Base-by-base conservation (phyloP, 331 rosid genomes). In the Arachis monticola region DNA sequence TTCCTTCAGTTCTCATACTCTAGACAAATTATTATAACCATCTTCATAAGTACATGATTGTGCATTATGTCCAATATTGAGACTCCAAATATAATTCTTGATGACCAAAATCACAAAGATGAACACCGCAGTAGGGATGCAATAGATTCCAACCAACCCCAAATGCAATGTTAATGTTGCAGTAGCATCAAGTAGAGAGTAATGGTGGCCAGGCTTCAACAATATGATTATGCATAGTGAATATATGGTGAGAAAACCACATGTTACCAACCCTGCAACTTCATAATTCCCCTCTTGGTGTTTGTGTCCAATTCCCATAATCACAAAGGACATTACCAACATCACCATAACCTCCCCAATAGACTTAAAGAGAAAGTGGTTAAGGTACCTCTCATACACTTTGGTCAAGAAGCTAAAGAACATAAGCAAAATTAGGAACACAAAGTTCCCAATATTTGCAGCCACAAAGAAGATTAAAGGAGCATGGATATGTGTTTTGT, bases 131-230 rank as follows among this genome's bases (percentile, higher is more conserved):
- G 79, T 71, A 60, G 59, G 30, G 32, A 68, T 17, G 30, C 72
- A 10, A 11, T 60, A 67, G 52, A 40, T 52, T 60, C 72, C 80
- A 53, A 6, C 2, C 76, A 60, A 42, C 0, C 75, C 71, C 65
- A 80, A 51, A 65, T 80, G 83, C 58, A 74, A 60, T 13, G 67
- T 67, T 11, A 80, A 44, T 1, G 79, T 60, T 8, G 48, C 62
- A 7, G 30, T 67, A 12, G 83, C 61, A 46, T 80, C 83, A 22
- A 80, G 50, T 7, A 80, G 2, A 67, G 76, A 74, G 75, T 52
- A 80, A 48, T 80, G 80, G 8, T 75, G 77, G 8, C 77, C 84
- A 14, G 80, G 77, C 58, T 64, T 74, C 9, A 80, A 40, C 7
- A 80, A 38, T 10, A 14, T 45, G 30, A 69, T 61, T 10, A 80